Percentiles rank a stretch among this genome's conserved stretches.
Conservation (phyloP, 176 grass and related monocot species). For the Eleusine indica region DNA sequence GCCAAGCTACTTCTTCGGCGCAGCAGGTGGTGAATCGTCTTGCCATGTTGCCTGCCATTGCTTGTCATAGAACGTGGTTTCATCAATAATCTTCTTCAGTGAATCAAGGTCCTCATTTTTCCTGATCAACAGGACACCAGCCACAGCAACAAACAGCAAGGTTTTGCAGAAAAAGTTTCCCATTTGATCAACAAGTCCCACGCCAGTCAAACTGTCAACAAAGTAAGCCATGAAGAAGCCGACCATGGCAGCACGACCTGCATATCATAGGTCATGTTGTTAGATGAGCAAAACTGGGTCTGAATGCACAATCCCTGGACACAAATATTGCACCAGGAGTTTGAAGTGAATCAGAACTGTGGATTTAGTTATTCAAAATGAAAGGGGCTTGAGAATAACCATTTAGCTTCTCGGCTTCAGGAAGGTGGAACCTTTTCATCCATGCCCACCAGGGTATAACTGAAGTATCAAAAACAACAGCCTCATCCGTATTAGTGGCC, state of each 20-base stretch:
- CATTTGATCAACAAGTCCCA: slow-evolving; percentile 84
- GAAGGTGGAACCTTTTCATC: slow-evolving; percentile 89
- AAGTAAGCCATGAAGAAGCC: slow-evolving; percentile 99
- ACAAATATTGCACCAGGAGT: neutral
- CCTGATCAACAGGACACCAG: slow-evolving; percentile 74
- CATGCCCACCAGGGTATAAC: slow-evolving; percentile 93
- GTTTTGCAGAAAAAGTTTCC: slow-evolving; percentile 99
- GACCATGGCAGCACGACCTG: slow-evolving; percentile 95
- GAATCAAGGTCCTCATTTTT: slow-evolving; percentile 80
- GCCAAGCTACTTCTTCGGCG: slow-evolving; percentile 48
- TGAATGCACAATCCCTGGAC: neutral
- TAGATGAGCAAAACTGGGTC: neutral
- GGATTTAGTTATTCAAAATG: neutral
- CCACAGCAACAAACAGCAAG: slow-evolving; percentile 75
- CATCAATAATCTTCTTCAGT: slow-evolving; percentile 81
- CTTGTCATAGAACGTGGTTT: slow-evolving; percentile 92
- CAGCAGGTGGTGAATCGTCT: slow-evolving; percentile 52
- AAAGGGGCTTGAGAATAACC: slow-evolving; percentile 46
- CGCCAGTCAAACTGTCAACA: slow-evolving; percentile 82
- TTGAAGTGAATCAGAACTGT: neutral
- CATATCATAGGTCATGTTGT: neutral
- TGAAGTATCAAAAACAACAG: slow-evolving; percentile 73
- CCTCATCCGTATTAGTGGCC: slow-evolving; percentile 56
- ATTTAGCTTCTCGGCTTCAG: slow-evolving; percentile 94
- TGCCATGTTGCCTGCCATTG: slow-evolving; percentile 98